Evolutionary conservation across 345 rosid species (phyloP).

Genomic region (Cardamine chenopodiifolia): DNA sequence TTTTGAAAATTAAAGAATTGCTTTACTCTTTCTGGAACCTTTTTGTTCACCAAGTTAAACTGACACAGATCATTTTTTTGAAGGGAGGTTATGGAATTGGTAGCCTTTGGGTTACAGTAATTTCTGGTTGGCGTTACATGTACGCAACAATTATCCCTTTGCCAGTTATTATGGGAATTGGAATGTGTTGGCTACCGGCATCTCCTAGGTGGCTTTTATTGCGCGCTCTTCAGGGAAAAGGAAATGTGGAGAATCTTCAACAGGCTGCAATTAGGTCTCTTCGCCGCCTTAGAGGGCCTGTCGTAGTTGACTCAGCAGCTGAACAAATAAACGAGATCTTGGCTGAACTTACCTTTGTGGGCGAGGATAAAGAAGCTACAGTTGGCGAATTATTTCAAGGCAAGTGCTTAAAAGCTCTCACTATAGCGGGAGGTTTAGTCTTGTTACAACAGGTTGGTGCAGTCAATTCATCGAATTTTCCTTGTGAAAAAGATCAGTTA

Average conservation of each 20-base stretch:
- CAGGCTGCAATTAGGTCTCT: constrained; percentile 68
- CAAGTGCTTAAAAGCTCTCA: constrained; percentile 89
- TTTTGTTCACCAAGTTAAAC: constrained; percentile 2
- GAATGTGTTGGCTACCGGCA: constrained; percentile 93
- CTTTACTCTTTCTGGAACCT: constrained; percentile 6
- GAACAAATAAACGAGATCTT: constrained; percentile 77
- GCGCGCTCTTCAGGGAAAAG: constrained; percentile 76
- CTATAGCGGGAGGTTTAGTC: constrained; percentile 85
- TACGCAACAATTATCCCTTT: constrained; percentile 78
- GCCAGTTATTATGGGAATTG: constrained; percentile 87
- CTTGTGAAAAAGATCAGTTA: neutral
- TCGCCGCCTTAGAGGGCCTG: constrained; percentile 74
- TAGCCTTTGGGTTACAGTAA: constrained; percentile 72
- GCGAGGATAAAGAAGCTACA: constrained; percentile 69
- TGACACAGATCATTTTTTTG: constrained; percentile 38
- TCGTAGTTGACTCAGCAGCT: constrained; percentile 68
- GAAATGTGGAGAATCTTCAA: constrained; percentile 62
- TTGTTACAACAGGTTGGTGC: constrained; percentile 90
- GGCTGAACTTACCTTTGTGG: constrained; percentile 62
- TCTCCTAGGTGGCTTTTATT: constrained; percentile 97
- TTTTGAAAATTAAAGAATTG: constrained; percentile 2
- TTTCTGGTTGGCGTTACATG: constrained; percentile 97
- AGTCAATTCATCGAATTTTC: constrained; percentile 10
- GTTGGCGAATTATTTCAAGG: constrained; percentile 72
- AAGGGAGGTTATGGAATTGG: constrained; percentile 96